Conservation (phyloP, 768 basidiomycete genomes). For the Cyathus striatus region DNA sequence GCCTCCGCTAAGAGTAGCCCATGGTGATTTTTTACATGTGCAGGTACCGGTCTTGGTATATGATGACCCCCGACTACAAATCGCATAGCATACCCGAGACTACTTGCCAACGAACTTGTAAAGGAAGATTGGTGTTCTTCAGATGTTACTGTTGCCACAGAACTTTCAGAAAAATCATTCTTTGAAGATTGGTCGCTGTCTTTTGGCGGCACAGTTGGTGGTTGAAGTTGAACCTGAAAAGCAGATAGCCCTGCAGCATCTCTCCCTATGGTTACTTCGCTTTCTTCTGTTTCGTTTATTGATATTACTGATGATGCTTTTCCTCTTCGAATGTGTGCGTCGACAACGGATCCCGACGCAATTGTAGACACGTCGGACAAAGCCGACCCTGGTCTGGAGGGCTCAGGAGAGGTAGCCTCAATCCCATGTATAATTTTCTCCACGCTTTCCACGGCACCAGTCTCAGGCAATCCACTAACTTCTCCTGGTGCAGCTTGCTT, state of each 20-base stretch:
- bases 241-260: constrained; percentile 7
- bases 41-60: constrained; percentile 23
- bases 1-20: constrained; percentile 40
- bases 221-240: constrained; percentile 10
- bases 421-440: constrained; percentile 43
- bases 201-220: constrained; percentile 20
- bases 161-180: neutral
- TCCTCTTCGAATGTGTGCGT: constrained; percentile 11
- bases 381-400: constrained; percentile 21
- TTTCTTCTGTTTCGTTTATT: too few relatives aligned
- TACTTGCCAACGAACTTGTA: constrained; percentile 40
- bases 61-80: constrained; percentile 41
- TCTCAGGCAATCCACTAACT: constrained; percentile 30
- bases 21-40: constrained; percentile 38
- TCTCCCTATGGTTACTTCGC: constrained; percentile 31
- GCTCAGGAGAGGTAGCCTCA: constrained; percentile 21
- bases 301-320: constrained; percentile 36
- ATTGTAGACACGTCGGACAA: constrained; percentile 11
- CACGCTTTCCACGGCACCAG: constrained; percentile 27
- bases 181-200: constrained; percentile 5
- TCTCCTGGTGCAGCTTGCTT: constrained; percentile 46
- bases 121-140: constrained; percentile 34
- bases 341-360: constrained; percentile 17
- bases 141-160: constrained; percentile 2
- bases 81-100: constrained; percentile 55